Evolutionary conservation across 2,329 filamentous ascomycete species (phyloP).

Genomic region (Calonectria pseudoreteaudii): DNA sequence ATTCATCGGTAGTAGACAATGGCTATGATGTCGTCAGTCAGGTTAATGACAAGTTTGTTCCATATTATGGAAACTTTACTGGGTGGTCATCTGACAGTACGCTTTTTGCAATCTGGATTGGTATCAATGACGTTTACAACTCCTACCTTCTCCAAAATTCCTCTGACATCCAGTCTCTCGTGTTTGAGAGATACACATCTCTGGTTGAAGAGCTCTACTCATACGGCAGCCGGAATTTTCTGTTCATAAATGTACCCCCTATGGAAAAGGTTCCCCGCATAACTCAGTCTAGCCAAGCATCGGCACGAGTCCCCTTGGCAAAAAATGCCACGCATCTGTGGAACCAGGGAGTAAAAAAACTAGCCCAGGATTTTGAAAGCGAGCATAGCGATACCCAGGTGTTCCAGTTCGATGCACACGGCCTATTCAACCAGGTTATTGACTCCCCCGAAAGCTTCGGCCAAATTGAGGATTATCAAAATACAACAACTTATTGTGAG

Average conservation of each 20-base stretch:
- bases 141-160: neutral
- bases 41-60: neutral
- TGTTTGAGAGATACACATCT: neutral
- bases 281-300: neutral
- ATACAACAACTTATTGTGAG: conserved; percentile 2
- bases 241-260: neutral
- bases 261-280: neutral
- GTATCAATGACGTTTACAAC: neutral
- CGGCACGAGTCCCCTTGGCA: neutral
- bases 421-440: neutral
- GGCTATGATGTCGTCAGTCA: neutral
- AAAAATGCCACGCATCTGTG: neutral
- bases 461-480: neutral
- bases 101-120: conserved; percentile 2
- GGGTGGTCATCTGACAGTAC: neutral
- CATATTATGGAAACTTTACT: neutral
- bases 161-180: neutral
- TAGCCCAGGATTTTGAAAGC: neutral
- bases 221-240: neutral
- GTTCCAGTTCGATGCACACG: neutral
- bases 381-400: neutral
- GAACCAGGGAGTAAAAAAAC: neutral
- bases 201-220: neutral
- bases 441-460: neutral
- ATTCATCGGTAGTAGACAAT: neutral